Evolutionary conservation across 768 basidiomycete species (phyloP), one percentile per base, ranked within the genome.

Genomic region (Crucibulum laeve): DNA sequence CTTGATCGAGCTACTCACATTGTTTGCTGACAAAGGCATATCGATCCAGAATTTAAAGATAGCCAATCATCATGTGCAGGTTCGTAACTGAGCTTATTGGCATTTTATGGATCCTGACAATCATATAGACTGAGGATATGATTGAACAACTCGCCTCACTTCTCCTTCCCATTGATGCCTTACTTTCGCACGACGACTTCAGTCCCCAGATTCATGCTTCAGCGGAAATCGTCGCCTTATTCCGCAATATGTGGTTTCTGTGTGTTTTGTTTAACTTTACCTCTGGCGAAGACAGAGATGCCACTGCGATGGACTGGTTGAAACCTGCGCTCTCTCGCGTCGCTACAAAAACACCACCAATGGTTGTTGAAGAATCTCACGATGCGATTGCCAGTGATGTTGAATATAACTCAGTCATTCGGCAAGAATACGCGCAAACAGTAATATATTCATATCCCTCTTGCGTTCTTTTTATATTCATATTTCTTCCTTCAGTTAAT

Each of bases 191-290:
- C 53, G 53, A 63, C 11, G 80, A 84, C 46, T 88, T 87, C 60
- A 71, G 75, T 35, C 80, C 86, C 1, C 75, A 81, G 25, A 41
- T 70, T 14, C 62, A 73, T 21, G 63, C 81, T 15, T 71, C 82
- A 0, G 57, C 79, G 4, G 80, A 80, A 18, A 58, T 91, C 10
- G 80, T 86, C 8, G 69, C 80, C 4, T 68, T 91, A 17, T 98
- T 96, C 76, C 80, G 93, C 34, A 92, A 91, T 55, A 74, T 93
- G 65, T 99, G 95, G 95, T 92, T 94, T 63, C 64, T 97, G 15
- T 92, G 90, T 58, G 78, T 88, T 19, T 76, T 95, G 13, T 92
- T 95, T 54, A 78, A 84, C 17, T 87, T 97, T 52, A 84, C 90
- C 2, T 65, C 65, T 4, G 63, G 69, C 15, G 70, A 74, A 25